phyloP scores from a whole-genome alignment of 768 basidiomycete species.

The Nidula microcarpa region DNA sequence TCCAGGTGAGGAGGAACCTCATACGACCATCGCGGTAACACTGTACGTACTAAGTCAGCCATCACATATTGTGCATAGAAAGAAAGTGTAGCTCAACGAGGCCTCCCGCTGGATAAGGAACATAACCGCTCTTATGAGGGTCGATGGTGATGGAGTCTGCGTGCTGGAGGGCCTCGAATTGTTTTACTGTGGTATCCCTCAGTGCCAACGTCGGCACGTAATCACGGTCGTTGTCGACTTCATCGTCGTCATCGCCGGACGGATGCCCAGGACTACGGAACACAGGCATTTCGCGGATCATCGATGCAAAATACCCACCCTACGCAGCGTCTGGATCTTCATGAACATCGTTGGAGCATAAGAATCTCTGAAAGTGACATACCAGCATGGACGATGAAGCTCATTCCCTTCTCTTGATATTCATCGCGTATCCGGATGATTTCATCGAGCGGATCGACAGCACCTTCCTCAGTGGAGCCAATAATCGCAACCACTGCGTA shows the following conservation, averaged over 20 bases:
- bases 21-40: constrained; percentile 33
- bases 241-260: background rate
- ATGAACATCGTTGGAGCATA: background rate
- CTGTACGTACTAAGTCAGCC: background rate
- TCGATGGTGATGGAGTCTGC: constrained; percentile 36
- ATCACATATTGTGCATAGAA: background rate
- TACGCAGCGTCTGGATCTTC: constrained; percentile 32
- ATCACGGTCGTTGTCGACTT: constrained; percentile 3
- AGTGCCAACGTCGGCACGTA: constrained; percentile 24
- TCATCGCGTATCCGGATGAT: constrained; percentile 28
- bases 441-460: constrained; percentile 34
- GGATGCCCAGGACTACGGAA: background rate
- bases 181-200: constrained; percentile 18
- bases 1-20: constrained; percentile 33
- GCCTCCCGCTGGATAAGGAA: constrained; percentile 39
- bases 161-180: constrained; percentile 19
- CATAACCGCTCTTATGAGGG: constrained; percentile 41
- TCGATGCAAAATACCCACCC: constrained; percentile 41
- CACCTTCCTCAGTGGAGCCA: constrained; percentile 42
- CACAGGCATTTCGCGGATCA: constrained; percentile 15
- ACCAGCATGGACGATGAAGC: constrained; percentile 36
- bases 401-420: constrained; percentile 23
- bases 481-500: constrained; percentile 41
- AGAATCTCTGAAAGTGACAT: background rate
- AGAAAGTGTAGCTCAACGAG: constrained; percentile 13